phyloP scores from a whole-genome alignment of 2,329 filamentous ascomycete species.

The Epichloe gansuensis region DNA sequence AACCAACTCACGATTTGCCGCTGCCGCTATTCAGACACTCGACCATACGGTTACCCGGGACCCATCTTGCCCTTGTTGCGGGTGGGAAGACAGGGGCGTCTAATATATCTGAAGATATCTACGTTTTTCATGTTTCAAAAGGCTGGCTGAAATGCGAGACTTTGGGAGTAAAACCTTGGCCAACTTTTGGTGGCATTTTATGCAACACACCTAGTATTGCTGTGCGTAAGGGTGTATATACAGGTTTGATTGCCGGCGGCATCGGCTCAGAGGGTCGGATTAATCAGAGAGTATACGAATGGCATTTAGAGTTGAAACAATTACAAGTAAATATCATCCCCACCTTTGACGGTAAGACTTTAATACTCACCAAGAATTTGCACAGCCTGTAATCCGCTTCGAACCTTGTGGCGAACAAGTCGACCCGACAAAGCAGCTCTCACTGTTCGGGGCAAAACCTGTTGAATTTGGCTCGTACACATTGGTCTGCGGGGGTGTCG shows the following conservation, averaged over 20 bases:
- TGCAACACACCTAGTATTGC: constrained; percentile 14
- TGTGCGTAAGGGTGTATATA: constrained; percentile 20
- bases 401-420: constrained; percentile 1
- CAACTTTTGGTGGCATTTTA: constrained; percentile 32
- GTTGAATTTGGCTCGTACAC: constrained; percentile 11
- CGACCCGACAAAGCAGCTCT: constrained; percentile 8
- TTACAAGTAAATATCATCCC: not conserved
- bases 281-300: constrained; percentile 49
- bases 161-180: constrained; percentile 20
- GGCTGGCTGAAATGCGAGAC: constrained; percentile 35
- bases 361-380: not conserved
- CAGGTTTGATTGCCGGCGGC: constrained; percentile 60
- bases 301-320: constrained; percentile 27
- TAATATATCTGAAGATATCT: constrained; percentile 35
- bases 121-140: constrained; percentile 35
- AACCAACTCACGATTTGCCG: constrained; percentile 50
- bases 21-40: constrained; percentile 65
- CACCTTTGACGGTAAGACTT: not conserved
- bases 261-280: constrained; percentile 53
- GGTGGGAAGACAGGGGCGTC: constrained; percentile 46
- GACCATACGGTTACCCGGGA: constrained; percentile 37
- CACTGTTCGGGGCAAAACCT: constrained; percentile 21
- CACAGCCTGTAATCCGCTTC: constrained; percentile 17
- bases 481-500: constrained; percentile 22
- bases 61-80: constrained; percentile 41